Percentiles rank a stretch among this genome's conserved stretches.
Conservation (phyloP, 176 grass and related monocot genomes). For the Eragrostis nindensis region DNA sequence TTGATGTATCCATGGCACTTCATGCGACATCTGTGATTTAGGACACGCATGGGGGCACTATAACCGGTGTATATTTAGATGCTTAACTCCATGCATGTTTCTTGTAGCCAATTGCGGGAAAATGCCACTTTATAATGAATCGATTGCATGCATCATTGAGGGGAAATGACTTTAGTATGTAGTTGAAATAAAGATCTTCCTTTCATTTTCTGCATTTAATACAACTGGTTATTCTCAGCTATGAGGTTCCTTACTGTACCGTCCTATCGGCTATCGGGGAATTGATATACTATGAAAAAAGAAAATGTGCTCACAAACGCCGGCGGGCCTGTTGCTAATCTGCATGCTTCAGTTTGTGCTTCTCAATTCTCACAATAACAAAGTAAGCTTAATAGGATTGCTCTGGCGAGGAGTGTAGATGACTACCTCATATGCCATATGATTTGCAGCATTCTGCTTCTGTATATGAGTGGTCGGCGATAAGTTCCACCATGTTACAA, state of each 20-base stretch:
- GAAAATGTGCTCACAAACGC: constrained; percentile 1
- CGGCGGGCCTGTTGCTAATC: not conserved
- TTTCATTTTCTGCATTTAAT: constrained; percentile 23
- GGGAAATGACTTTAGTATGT: not conserved
- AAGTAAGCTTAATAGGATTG: not conserved
- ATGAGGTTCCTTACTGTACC: constrained; percentile 9
- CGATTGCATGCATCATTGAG: not conserved
- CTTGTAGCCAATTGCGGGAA: constrained; percentile 13
- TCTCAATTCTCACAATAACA: not conserved
- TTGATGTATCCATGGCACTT: constrained; percentile 3
- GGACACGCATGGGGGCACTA: not conserved
- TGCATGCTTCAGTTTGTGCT: not conserved
- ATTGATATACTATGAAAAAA: not conserved
- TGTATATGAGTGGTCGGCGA: not conserved
- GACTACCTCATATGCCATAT: not conserved
- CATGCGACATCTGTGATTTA: constrained; percentile 6
- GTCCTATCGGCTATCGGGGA: not conserved
- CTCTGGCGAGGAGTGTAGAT: not conserved
- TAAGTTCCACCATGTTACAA: not conserved
- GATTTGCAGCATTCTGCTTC: constrained; percentile 4
- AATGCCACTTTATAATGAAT: not conserved
- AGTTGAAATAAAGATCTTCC: constrained; percentile 5
- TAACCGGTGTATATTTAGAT: not conserved
- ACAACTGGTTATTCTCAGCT: not conserved
- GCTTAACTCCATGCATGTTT: constrained; percentile 15